A percentile compares a stretch with the other conserved stretches of the same genome.
Evolutionary conservation across 441 rosid species (phyloP).

Genomic region (Syzygium syzygioides): DNA sequence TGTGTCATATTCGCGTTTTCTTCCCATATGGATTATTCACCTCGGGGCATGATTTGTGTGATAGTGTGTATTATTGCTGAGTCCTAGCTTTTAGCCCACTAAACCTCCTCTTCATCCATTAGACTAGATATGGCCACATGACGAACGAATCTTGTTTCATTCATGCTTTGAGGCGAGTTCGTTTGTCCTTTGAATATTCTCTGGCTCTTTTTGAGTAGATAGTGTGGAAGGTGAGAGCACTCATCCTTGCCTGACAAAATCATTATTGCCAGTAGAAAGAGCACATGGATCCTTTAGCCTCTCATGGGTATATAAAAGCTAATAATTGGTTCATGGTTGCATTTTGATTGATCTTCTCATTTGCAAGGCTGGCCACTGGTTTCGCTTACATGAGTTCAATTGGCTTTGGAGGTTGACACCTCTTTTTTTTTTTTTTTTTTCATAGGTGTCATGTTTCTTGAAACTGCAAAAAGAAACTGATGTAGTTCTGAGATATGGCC

Average conservation of each 20-base stretch:
- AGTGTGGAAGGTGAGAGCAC: background rate
- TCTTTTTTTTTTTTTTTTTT: background rate
- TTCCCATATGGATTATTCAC: background rate
- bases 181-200: background rate
- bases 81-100: background rate
- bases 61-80: background rate
- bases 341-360: background rate
- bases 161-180: background rate
- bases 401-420: background rate
- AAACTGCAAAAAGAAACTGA: background rate
- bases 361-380: background rate
- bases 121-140: background rate
- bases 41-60: background rate
- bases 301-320: background rate
- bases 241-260: background rate
- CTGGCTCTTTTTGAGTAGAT: background rate
- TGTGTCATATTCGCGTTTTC: background rate
- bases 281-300: background rate
- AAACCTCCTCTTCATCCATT: background rate
- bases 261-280: background rate
- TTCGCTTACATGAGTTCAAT: background rate
- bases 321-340: background rate
- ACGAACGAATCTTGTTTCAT: background rate
- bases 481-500: background rate
- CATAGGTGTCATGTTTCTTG: background rate